Conservation (phyloP, 768 basidiomycete genomes). For the Butyriboletus loyo region DNA sequence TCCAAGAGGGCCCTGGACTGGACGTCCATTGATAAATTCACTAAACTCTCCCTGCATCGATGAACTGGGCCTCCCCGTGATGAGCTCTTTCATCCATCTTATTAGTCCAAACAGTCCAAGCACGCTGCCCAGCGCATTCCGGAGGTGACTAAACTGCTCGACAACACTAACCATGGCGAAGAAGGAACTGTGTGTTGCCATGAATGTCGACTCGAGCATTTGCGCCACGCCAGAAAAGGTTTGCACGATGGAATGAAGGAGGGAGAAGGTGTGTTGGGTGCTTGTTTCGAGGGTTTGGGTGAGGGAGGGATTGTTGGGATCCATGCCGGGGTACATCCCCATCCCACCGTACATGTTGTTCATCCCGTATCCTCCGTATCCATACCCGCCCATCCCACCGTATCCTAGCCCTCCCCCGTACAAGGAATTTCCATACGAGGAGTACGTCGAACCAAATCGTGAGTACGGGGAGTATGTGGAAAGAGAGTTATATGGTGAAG, state of each 20-base stretch:
- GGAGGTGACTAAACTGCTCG: constrained; percentile 89
- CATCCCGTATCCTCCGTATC: constrained; percentile 46
- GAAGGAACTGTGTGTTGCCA: constrained; percentile 94
- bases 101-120: constrained; percentile 88
- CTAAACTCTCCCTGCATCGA: constrained; percentile 65
- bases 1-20: constrained; percentile 46
- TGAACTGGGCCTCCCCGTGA: constrained; percentile 46
- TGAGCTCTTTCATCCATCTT: constrained; percentile 73
- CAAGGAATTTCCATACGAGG: constrained; percentile 32
- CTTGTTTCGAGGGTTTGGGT: constrained; percentile 86
- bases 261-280: constrained; percentile 89
- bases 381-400: constrained; percentile 44
- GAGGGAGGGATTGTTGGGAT: constrained; percentile 59
- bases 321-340: constrained; percentile 40
- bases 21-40: constrained; percentile 68
- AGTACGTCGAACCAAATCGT: constrained; percentile 34
- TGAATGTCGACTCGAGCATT: constrained; percentile 96
- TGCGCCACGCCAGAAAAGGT: constrained; percentile 94
- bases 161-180: constrained; percentile 96
- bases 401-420: constrained; percentile 36
- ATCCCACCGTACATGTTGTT: constrained; percentile 45
- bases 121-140: constrained; percentile 91
- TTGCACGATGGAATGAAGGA: constrained; percentile 92
- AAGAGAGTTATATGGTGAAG: too few species aligned
- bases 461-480: constrained; percentile 47